Evolutionary conservation across 164 flowering plant genomes (phyloP).

Genomic region (Kingdonia uniflora): DNA sequence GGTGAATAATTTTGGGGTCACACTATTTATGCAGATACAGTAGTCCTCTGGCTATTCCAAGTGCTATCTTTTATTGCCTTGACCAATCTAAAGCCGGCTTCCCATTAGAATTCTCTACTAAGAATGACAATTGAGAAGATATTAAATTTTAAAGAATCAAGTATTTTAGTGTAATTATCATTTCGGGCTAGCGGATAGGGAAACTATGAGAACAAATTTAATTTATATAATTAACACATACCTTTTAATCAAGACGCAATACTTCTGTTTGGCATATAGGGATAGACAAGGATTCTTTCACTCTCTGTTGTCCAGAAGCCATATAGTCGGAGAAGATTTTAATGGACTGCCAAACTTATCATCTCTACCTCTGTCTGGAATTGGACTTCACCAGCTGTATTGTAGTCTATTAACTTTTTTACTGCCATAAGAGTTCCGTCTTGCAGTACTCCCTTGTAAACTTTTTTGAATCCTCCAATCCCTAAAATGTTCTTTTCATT

Average conservation of each 20-base stretch:
- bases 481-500: slow-evolving; percentile 64
- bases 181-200: not conserved
- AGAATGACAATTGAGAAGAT: not conserved
- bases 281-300: slow-evolving; percentile 71
- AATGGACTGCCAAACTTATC: slow-evolving; percentile 80
- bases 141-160: no score
- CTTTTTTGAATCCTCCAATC: slow-evolving; percentile 75
- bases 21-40: slow-evolving; percentile 77
- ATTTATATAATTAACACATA: slow-evolving; percentile 5
- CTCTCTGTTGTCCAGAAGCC: slow-evolving; percentile 67
- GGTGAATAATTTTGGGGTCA: slow-evolving; percentile 83
- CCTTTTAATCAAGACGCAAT: slow-evolving; percentile 68
- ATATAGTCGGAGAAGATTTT: slow-evolving; percentile 66
- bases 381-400: slow-evolving; percentile 62
- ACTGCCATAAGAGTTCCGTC: slow-evolving; percentile 69
- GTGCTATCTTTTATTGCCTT: slow-evolving; percentile 57
- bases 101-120: slow-evolving; percentile 44
- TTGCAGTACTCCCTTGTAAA: slow-evolving; percentile 63
- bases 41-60: slow-evolving; percentile 75
- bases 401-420: slow-evolving; percentile 67
- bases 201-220: not conserved
- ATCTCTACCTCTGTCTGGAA: slow-evolving; percentile 85
- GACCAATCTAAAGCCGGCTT: slow-evolving; percentile 71
- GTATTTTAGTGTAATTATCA: no score
- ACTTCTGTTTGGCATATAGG: slow-evolving; percentile 84